Percentiles rank a stretch among this genome's conserved stretches.
Evolutionary conservation across 2,329 filamentous ascomycete genomes (phyloP).

Genomic region (Aspergillus luchuensis): DNA sequence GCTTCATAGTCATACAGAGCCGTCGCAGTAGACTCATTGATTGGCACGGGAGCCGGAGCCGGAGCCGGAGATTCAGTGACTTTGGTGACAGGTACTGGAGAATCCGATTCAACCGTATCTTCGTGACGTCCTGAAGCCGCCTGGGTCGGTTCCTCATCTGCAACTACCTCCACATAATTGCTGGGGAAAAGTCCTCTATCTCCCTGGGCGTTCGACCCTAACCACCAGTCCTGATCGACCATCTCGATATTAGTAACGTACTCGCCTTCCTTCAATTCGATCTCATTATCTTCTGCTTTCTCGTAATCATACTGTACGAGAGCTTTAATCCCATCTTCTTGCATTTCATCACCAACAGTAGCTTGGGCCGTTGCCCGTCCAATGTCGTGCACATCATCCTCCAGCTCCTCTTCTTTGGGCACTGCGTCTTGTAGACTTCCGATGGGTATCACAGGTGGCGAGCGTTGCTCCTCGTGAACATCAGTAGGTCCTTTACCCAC

Average conservation of each 20-base stretch:
- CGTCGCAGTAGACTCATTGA: constrained; percentile 67
- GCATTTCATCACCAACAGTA: constrained; percentile 52
- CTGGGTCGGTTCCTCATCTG: constrained; percentile 52
- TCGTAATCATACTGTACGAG: constrained; percentile 93
- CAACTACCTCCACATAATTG: constrained; percentile 90
- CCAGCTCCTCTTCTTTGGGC: constrained; percentile 66
- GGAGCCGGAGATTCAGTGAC: constrained; percentile 30
- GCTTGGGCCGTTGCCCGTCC: constrained; percentile 63
- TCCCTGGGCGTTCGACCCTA: constrained; percentile 82
- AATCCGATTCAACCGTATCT: constrained; percentile 33
- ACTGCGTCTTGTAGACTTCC: constrained; percentile 64
- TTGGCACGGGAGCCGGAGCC: constrained; percentile 20
- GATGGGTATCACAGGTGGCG: constrained; percentile 58
- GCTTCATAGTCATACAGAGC: constrained; percentile 96
- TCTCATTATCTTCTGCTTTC: constrained; percentile 95
- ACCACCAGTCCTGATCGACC: constrained; percentile 99
- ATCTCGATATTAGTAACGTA: constrained; percentile 90
- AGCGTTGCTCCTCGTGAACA: constrained; percentile 45
- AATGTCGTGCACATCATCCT: constrained; percentile 61
- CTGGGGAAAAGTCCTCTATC: constrained; percentile 91
- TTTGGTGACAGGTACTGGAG: constrained; percentile 40
- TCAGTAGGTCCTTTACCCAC: constrained; percentile 64
- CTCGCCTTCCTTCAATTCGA: constrained; percentile 87
- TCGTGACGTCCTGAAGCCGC: constrained; percentile 33
- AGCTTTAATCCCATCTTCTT: constrained; percentile 67